These are phyloP conservation scores for Adansonia digitata DNA, from an alignment of 345 rosid genomes.

Conservation along the genomic window DNA sequence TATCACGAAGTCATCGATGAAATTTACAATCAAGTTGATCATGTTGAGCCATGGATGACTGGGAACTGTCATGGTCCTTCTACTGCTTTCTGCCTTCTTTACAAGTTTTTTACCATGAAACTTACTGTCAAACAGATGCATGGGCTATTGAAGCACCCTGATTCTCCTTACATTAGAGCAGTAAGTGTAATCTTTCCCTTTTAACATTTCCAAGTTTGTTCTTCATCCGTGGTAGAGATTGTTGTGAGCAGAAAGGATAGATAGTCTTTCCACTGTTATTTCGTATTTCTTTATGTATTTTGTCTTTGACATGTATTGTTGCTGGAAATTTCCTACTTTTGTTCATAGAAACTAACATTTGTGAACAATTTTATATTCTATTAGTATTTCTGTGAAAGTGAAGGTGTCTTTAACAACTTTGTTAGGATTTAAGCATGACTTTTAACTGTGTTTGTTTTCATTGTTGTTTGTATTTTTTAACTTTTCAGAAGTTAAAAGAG, in stretches of 20 bases:
- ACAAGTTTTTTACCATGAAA: slow-evolving; percentile 97
- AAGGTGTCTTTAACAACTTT: not conserved
- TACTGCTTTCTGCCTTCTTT: slow-evolving; percentile 85
- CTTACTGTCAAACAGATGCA: slow-evolving; percentile 98
- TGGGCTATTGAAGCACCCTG: slow-evolving; percentile 79
- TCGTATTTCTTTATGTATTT: not conserved
- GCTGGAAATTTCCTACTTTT: not conserved
- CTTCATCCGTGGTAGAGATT: not conserved
- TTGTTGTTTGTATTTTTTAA: not conserved
- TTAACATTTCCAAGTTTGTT: not conserved
- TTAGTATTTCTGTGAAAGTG: not conserved
- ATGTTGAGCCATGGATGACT: slow-evolving; percentile 99
- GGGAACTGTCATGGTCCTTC: slow-evolving; percentile 99
- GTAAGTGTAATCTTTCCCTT: slow-evolving; percentile 34
- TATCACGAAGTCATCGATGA: slow-evolving; percentile 96
- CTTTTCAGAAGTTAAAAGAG: slow-evolving; percentile 8
- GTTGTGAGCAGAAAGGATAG: not conserved
- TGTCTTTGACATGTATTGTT: not conserved
- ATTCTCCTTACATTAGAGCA: slow-evolving; percentile 95
- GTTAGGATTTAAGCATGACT: not conserved
- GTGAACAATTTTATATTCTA: not conserved
- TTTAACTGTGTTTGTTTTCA: not conserved
- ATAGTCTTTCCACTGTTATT: not conserved
- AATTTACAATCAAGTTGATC: slow-evolving; percentile 96
- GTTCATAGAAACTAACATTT: too few species aligned